Evolutionary conservation across 2,329 filamentous ascomycete species (phyloP), one percentile per base, ranked within the genome.

Genomic region (Pleurostoma richardsiae): DNA sequence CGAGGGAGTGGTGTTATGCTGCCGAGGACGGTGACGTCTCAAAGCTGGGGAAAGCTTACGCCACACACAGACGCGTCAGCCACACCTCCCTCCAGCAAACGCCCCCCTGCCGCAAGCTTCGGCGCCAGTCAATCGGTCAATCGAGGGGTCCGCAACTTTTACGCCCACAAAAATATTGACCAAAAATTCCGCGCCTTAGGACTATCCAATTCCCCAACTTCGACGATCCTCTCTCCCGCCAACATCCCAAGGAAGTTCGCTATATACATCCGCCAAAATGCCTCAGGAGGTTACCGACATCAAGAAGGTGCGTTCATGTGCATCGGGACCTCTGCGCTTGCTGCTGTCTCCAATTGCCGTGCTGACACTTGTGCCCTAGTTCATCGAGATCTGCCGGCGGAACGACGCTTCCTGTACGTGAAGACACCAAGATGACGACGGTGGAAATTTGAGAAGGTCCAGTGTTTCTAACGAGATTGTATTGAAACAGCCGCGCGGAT

Each of bases 351-450:
- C 19, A 19, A 19, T 49, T 48, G 30, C 33, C 27, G 6, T 49
- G 72, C 33, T 36, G 33, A 36, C 33, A 36, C 8, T 36, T 36
- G 19, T 19, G 33, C 33, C n/a, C 33, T 73, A 96, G 83, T 99
- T 99, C 89, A 95, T 99, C 76, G 94, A 97, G 87, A 96, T 99
- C 84, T 96, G 89, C 86, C 88, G 92, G 77, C 88, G 94, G 74
- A 95, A 96, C 83, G 95, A 99, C 85, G 94, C 94, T 73, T 95
- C 88, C 72, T 96, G 94, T 99, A 88, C 68, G 90, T 91, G 59
- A 58, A 10, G 26, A 40, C 47, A 39, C 19, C 19, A 19, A 19
- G 29, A 10, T 44, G 48, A 40, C 44, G 47, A 48, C 49, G 44
- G 48, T 33, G 39, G 31, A 50, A 49, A 39, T 42, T 45, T 59